Evolutionary conservation across 495 filamentous ascomycete genomes (phyloP).

Genomic region (Corynascus novoguineensis): DNA sequence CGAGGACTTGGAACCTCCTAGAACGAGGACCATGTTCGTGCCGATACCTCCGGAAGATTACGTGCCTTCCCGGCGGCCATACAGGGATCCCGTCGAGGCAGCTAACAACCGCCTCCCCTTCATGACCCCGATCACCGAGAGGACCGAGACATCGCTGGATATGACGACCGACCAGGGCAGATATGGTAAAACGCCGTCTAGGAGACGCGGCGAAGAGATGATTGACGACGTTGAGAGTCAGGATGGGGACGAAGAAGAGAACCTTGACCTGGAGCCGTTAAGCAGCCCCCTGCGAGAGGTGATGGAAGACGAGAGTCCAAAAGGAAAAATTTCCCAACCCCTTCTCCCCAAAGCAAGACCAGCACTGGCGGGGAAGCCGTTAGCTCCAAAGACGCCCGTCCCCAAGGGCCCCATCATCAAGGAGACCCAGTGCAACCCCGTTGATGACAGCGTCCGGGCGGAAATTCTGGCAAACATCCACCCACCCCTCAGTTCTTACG

Average conservation of each 20-base stretch:
- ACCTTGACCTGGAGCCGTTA: conserved; percentile 47
- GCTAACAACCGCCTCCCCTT: conserved; percentile 88
- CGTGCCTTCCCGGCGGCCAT: conserved; percentile 65
- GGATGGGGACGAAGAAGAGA: conserved; percentile 38
- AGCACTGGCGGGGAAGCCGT: conserved; percentile 7
- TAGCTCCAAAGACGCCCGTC: conserved; percentile 21
- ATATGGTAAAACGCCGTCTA: conserved; percentile 70
- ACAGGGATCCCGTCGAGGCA: conserved; percentile 65
- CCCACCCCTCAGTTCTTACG: conserved; percentile 63
- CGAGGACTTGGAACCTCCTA: conserved; percentile 36
- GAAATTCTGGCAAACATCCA: conserved; percentile 67
- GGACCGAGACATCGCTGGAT: conserved; percentile 79
- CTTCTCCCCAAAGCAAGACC: conserved; percentile 37
- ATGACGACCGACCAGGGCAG: conserved; percentile 52
- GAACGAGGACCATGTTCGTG: conserved; percentile 47
- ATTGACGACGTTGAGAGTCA: conserved; percentile 20
- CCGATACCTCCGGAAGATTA: conserved; percentile 81
- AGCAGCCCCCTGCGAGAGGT: conserved; percentile 68
- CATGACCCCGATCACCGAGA: conserved; percentile 97
- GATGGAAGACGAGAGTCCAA: conserved; percentile 36
- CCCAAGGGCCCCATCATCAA: conserved; percentile 61
- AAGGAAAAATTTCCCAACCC: conserved; percentile 44
- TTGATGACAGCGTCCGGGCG: conserved; percentile 64
- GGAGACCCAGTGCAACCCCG: conserved; percentile 81
- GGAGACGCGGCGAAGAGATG: conserved; percentile 28